Percentiles rank a stretch among this genome's conserved stretches.
Conservation (phyloP, 2,329 filamentous ascomycete species). For the Fusarium sp. region DNA sequence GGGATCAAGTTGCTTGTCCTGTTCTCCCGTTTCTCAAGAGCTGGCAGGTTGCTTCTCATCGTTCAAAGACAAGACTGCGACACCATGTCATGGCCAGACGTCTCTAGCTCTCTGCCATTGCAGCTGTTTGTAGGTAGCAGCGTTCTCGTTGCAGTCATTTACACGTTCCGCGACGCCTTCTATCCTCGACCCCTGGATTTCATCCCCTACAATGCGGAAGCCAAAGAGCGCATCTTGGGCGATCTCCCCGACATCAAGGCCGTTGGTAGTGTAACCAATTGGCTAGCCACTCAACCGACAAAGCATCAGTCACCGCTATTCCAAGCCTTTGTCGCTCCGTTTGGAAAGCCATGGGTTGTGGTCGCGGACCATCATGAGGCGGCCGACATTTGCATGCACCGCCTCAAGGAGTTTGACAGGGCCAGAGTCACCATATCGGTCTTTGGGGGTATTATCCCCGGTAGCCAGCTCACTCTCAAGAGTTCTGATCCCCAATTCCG, state of each 20-base stretch:
- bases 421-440: constrained; percentile 8
- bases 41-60: not conserved
- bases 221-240: constrained; percentile 20
- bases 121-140: not conserved
- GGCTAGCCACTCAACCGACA: constrained; percentile 12
- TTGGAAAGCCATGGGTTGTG: constrained; percentile 24
- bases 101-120: not conserved
- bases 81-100: not conserved
- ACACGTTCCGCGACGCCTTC: constrained; percentile 15
- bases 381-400: constrained; percentile 19
- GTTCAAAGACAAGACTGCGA: not conserved
- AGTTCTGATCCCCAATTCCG: constrained; percentile 25
- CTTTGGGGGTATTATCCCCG: constrained; percentile 17
- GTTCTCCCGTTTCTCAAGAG: not conserved
- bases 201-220: constrained; percentile 23
- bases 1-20: not conserved
- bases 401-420: constrained; percentile 30
- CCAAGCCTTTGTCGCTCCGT: constrained; percentile 21
- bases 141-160: constrained; percentile 5
- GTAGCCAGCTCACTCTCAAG: constrained; percentile 17
- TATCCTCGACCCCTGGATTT: constrained; percentile 18
- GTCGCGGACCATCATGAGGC: constrained; percentile 31
- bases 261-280: constrained; percentile 22
- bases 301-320: constrained; percentile 25
- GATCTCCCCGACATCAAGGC: constrained; percentile 20